Evolutionary conservation across 805 yeast genomes (phyloP), one percentile per base, ranked within the genome.

Genomic region (Candida chauliodis): DNA sequence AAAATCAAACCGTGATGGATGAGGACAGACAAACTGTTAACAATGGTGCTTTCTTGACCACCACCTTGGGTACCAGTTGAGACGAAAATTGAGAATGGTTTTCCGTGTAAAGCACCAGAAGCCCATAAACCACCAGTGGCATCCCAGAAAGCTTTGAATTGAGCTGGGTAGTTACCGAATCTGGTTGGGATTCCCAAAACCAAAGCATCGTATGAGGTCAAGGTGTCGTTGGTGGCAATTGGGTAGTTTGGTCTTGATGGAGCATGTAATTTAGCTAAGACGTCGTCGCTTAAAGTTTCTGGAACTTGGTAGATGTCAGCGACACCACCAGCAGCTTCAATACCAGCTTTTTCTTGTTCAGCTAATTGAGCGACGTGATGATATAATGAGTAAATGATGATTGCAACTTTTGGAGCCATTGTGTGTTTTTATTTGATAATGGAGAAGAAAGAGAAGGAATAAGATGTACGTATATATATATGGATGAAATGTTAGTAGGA

Each of bases 141-240:
- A 54, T 84, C 95, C 76, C 84, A 76, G 71, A 83, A 86, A 14
- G 84, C 68, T 61, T 74, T 75, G 73, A 81, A 75, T 62, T 87
- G 95, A 35, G 87, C 83, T 39, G 95, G 91, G 63, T 73, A 63
- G 59, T 73, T 76, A 63, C 96, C 96, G 58, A 66, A 88, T 65
- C 95, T 79, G 40, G 95, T 84, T 53, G 95, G 95, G 50, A 84
- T 60, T 56, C 96, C 96, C 51, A 88, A 84, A 48, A 89, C 48
- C 67, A 83, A 78, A 33, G 90, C 95, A 56, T 89, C 95, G 69
- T 81, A 84, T 46, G 71, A 65, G 3, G 63, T 56, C 48, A 88
- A 69, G 14, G 78, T 73, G 15, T 76, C 83, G 8, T 61, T 51
- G 11, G 84, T 70, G 36, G 86, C 86, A 52, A 76, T 66, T 48